A percentile compares a stretch with the other conserved stretches of the same genome.
Conservation (phyloP, 2,329 filamentous ascomycete genomes). For the Aureobasidium sp. region DNA sequence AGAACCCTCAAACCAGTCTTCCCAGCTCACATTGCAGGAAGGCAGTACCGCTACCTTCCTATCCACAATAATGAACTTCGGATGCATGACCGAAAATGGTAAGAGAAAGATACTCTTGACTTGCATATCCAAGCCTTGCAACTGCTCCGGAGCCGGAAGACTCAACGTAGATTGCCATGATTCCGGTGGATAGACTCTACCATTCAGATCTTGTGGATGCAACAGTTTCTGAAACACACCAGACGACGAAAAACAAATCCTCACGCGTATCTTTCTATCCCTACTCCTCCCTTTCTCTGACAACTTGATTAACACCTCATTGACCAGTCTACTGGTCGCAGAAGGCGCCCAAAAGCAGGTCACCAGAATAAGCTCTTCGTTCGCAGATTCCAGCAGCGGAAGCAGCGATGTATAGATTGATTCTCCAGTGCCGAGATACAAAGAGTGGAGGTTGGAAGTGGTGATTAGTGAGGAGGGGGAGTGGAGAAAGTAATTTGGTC, state of each 20-base stretch:
- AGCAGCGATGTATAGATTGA: constrained; percentile 40
- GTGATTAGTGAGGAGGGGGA: constrained; percentile 27
- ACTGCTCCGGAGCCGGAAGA: constrained; percentile 48
- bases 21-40: constrained; percentile 80
- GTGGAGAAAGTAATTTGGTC: constrained; percentile 33
- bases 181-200: constrained; percentile 51
- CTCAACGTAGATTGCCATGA: constrained; percentile 56
- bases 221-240: constrained; percentile 67
- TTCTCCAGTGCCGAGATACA: constrained; percentile 38
- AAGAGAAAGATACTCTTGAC: constrained; percentile 73
- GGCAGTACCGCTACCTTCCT: constrained; percentile 58
- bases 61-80: constrained; percentile 73
- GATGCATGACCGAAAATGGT: constrained; percentile 80
- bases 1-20: constrained; percentile 74
- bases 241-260: constrained; percentile 68
- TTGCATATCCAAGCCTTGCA: constrained; percentile 55
- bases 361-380: constrained; percentile 61
- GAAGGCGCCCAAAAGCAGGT: constrained; percentile 78
- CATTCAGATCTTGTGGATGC: constrained; percentile 54
- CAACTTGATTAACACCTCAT: constrained; percentile 49
- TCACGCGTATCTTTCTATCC: constrained; percentile 46
- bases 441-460: constrained; percentile 26
- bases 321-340: constrained; percentile 50
- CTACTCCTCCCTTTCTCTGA: constrained; percentile 39
- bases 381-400: constrained; percentile 52